Evolutionary conservation across 306 rosid genomes (phyloP).

Genomic region (Corylus heterophylla): DNA sequence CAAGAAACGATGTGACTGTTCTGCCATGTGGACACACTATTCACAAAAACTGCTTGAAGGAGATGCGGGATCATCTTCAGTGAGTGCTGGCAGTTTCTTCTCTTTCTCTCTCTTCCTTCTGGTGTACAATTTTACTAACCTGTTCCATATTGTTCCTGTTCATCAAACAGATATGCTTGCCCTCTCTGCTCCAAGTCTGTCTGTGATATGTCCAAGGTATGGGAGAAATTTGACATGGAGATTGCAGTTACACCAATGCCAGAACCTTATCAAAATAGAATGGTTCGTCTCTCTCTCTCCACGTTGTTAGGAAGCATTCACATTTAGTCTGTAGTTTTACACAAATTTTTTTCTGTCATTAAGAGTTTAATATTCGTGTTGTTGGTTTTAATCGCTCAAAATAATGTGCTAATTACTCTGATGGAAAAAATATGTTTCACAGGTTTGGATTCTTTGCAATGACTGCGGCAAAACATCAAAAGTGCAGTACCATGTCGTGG

Average conservation of each 20-base stretch:
- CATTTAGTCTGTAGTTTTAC: neutral
- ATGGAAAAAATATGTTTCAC: slow-evolving; percentile 3
- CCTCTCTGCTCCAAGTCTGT: slow-evolving; percentile 89
- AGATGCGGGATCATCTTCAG: slow-evolving; percentile 83
- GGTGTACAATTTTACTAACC: neutral
- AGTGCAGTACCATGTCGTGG: slow-evolving; percentile 69
- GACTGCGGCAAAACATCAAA: slow-evolving; percentile 69
- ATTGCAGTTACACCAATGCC: slow-evolving; percentile 84
- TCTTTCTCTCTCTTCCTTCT: neutral
- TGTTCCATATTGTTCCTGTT: neutral
- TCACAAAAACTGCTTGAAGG: slow-evolving; percentile 68
- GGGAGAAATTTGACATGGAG: slow-evolving; percentile 84
- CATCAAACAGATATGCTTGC: slow-evolving; percentile 63
- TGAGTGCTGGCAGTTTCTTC: slow-evolving; percentile 34
- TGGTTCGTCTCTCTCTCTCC: slow-evolving; percentile 36
- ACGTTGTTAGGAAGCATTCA: neutral
- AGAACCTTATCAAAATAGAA: slow-evolving; percentile 52
- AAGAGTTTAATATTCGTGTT: neutral
- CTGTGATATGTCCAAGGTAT: slow-evolving; percentile 86
- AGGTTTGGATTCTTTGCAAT: slow-evolving; percentile 91
- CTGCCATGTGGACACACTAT: slow-evolving; percentile 90
- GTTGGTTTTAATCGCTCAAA: neutral
- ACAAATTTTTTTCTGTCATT: neutral
- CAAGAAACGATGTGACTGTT: slow-evolving; percentile 58
- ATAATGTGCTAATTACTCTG: neutral